These are phyloP conservation scores for Phlyctochytrium arcticum DNA, from an alignment of 192 early-diverging fungal genomes.

Conservation along the genomic window DNA sequence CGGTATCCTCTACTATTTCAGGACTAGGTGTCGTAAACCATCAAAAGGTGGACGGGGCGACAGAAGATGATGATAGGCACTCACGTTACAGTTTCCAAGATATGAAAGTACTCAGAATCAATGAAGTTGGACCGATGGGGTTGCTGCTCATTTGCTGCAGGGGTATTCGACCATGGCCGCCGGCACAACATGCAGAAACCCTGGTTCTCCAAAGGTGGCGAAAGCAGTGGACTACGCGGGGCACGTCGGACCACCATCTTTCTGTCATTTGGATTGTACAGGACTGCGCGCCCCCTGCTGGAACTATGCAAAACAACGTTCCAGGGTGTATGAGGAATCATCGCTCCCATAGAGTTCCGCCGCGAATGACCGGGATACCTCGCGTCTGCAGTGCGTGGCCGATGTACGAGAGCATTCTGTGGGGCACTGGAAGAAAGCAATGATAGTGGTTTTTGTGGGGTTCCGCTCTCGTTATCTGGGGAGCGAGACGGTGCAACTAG, in stretches of 20 bases:
- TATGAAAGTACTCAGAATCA: slow-evolving; percentile 10
- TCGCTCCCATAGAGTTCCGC: background rate
- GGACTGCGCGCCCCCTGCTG: slow-evolving; percentile 4
- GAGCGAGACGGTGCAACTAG: no score
- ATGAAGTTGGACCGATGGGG: background rate
- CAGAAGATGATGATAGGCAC: background rate
- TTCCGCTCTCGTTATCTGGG: no score
- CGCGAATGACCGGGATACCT: background rate
- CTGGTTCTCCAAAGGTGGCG: background rate
- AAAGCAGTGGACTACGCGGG: background rate
- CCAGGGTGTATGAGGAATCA: slow-evolving; percentile 7
- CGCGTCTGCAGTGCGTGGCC: background rate
- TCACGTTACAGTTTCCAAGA: slow-evolving; percentile 4
- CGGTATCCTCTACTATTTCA: no score
- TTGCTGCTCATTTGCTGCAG: background rate
- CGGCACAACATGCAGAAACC: background rate
- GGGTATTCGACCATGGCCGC: background rate
- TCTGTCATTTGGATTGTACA: slow-evolving; percentile 9
- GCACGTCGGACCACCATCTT: slow-evolving; percentile 12
- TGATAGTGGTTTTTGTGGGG: no score
- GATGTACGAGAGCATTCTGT: background rate
- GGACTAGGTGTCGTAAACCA: background rate
- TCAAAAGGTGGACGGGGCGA: background rate
- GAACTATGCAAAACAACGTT: slow-evolving; percentile 10
- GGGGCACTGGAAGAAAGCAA: no score